Conservation (phyloP, 306 rosid species). For the Vachellia collinsii region DNA sequence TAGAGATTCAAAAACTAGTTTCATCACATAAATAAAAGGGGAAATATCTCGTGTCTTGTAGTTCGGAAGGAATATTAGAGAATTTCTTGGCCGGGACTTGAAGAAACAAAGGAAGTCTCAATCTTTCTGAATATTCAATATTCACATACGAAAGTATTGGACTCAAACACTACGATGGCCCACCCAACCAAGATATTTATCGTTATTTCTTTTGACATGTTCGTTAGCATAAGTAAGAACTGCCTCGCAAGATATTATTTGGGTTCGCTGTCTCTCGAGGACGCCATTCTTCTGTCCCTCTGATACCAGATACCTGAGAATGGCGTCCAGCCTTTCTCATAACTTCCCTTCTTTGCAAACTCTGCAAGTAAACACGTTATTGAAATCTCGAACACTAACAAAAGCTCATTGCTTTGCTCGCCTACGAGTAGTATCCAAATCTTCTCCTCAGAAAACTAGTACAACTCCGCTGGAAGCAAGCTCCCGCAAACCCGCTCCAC, state of each 20-base stretch:
- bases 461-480: constrained; percentile 34
- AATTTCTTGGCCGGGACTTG: neutral
- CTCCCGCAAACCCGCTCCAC: constrained; percentile 7
- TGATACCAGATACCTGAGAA: constrained; percentile 21
- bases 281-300: neutral
- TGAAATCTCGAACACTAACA: neutral
- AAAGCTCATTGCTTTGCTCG: constrained; percentile 32
- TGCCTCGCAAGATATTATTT: too few relatives aligned
- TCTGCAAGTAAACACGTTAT: constrained; percentile 14
- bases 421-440: constrained; percentile 25
- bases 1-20: neutral
- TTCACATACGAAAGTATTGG: neutral
- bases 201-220: neutral
- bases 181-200: neutral
- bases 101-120: neutral
- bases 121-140: neutral
- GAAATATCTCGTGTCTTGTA: neutral
- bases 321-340: constrained; percentile 39
- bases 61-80: too few relatives aligned
- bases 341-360: constrained; percentile 23
- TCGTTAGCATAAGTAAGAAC: neutral
- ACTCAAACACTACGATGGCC: neutral
- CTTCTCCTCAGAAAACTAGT: constrained; percentile 36
- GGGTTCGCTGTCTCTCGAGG: neutral
- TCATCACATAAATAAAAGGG: neutral